Conservation (phyloP, 2,329 filamentous ascomycete species). For the Hymenoscyphus repandus region DNA sequence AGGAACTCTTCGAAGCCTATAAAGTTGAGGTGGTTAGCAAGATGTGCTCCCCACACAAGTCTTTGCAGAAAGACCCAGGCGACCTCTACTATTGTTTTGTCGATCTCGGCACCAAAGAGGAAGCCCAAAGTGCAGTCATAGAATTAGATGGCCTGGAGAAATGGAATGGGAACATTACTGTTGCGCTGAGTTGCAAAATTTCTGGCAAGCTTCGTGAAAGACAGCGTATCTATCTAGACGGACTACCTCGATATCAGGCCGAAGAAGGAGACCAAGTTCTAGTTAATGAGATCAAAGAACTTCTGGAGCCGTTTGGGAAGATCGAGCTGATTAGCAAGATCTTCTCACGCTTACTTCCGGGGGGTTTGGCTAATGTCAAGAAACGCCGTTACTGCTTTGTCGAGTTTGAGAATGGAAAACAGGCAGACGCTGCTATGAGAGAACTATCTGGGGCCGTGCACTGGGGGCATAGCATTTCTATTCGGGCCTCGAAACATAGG, state of each 20-base stretch:
- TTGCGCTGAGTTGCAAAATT: conserved; percentile 11
- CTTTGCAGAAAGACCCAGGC: conserved; percentile 44
- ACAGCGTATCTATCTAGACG: conserved; percentile 45
- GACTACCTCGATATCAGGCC: conserved; percentile 44
- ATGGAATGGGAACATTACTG: conserved; percentile 20
- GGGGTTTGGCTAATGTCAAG: conserved; percentile 45
- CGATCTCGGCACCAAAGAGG: conserved; percentile 51
- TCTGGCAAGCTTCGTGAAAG: conserved; percentile 29
- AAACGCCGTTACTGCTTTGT: conserved; percentile 60
- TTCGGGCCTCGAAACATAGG: not conserved
- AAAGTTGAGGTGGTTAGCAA: conserved; percentile 36
- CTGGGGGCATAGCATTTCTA: conserved; percentile 17
- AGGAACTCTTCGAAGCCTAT: conserved; percentile 42
- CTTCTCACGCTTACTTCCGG: conserved; percentile 51
- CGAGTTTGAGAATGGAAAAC: conserved; percentile 49
- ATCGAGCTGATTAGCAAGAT: conserved; percentile 38
- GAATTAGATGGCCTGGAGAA: conserved; percentile 30
- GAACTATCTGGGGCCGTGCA: conserved; percentile 31
- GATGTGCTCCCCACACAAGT: conserved; percentile 52
- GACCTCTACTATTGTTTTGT: conserved; percentile 62
- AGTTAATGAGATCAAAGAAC: conserved; percentile 27
- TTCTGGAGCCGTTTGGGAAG: conserved; percentile 41
- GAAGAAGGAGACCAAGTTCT: conserved; percentile 40
- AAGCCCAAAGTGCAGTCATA: conserved; percentile 47
- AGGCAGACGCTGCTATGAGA: conserved; percentile 48